Conservation (phyloP, 257 asterid genomes). For the Solanum peruvianum region DNA sequence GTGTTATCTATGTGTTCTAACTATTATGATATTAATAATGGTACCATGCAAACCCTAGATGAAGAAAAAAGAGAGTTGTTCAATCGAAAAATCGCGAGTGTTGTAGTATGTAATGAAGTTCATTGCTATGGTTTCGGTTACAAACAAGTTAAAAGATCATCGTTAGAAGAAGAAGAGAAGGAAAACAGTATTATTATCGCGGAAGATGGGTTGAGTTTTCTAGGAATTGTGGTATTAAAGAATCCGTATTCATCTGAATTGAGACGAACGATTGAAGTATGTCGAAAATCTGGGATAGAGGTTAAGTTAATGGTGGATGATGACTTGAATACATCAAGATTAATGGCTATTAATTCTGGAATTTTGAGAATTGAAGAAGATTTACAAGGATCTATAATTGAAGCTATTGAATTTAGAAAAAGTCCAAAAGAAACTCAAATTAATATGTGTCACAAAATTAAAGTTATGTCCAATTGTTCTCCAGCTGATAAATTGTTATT, state of each 20-base stretch:
- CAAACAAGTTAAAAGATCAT: background rate
- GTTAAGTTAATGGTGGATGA: slow-evolving; percentile 22
- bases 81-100: background rate
- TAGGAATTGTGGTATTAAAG: slow-evolving; percentile 23
- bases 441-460: slow-evolving; percentile 3
- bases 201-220: slow-evolving; percentile 2
- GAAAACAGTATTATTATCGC: background rate
- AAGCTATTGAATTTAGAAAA: slow-evolving; percentile 17
- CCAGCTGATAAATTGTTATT: slow-evolving; percentile 23
- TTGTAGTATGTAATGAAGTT: background rate
- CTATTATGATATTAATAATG: slow-evolving; percentile 18
- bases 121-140: slow-evolving; percentile 23
- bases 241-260: slow-evolving; percentile 16
- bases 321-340: slow-evolving; percentile 16
- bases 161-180: background rate
- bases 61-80: slow-evolving; percentile 2
- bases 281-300: slow-evolving; percentile 6
- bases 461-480: slow-evolving; percentile 19
- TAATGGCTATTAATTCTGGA: slow-evolving; percentile 28
- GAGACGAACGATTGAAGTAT: slow-evolving; percentile 12
- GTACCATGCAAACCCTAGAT: slow-evolving; percentile 21
- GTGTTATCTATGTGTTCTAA: slow-evolving; percentile 19
- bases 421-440: slow-evolving; percentile 7
- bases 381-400: slow-evolving; percentile 1
- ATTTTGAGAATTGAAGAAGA: slow-evolving; percentile 15